Evolutionary conservation across 805 yeast species (phyloP), one percentile per base, ranked within the genome.

Genomic region (Candida verbasci): DNA sequence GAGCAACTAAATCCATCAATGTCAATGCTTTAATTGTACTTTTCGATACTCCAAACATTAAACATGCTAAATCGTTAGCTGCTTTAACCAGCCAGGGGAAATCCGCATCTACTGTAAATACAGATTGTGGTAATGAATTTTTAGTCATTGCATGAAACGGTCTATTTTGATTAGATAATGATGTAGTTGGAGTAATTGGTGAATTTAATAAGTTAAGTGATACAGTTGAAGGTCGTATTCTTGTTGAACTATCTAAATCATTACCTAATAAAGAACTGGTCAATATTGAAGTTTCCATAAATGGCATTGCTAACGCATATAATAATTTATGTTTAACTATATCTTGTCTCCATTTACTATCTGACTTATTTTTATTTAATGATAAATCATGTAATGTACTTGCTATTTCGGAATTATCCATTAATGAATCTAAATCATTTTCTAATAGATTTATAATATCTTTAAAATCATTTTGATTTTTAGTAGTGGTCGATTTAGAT

Each of bases 61-160:
- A 67, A 52, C 95, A 85, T 0, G 96, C 95, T 45, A 88, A 66
- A 58, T 89, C 97, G 54, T 91, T 89, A 11, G 94, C 87, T 6
- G 94, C 89, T 49, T 76, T 77, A 34, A 89, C 72, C 18, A 68
- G 62, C 89, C 93, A 89, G 1, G 97, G 97, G 32, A 74, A 71
- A 10, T 73, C 76, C 17, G 74, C 63, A 2, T 78, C 78, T 33
- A 94, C 85, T 0, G 96, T 86, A 55, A 89, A 81, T 9, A 88
- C 81, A 0, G 96, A 93, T 51, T 86, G 93, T 9, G 91, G 91
- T 1, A 77, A 67, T 0, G 82, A 58, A 41, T 80, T 81, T 48
- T 84, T 87, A 2, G 84, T 80, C 42, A 79, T 62, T 24, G 82
- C 55, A 62, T 86, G 86, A 57, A 74, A 78, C 9, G 79, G 74